phyloP scores from a whole-genome alignment of 2,329 filamentous ascomycete genomes.

The Phaeosphaeriaceae sp. region DNA sequence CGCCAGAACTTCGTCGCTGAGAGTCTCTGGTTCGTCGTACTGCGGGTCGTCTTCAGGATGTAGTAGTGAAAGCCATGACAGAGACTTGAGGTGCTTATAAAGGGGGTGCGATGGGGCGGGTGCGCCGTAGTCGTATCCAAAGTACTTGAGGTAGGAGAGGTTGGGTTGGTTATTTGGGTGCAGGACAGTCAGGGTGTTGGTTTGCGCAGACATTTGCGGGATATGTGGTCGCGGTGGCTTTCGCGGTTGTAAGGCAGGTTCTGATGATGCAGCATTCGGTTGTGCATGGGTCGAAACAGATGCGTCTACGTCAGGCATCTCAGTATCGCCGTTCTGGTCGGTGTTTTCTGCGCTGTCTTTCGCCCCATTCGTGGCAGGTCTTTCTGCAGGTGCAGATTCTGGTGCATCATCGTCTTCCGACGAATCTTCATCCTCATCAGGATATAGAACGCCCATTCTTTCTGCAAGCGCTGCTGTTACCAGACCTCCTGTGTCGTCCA shows the following conservation, averaged over 20 bases:
- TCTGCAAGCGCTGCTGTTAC: conserved; percentile 85
- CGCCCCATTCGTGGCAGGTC: conserved; percentile 7
- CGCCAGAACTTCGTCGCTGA: conserved; percentile 67
- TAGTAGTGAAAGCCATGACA: conserved; percentile 92
- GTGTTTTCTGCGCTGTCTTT: conserved; percentile 5
- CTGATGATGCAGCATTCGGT: conserved; percentile 17
- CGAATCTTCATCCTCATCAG: conserved; percentile 43
- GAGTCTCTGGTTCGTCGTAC: conserved; percentile 71
- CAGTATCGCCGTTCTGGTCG: conserved; percentile 17
- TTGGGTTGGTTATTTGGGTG: conserved; percentile 88
- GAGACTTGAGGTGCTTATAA: conserved; percentile 77
- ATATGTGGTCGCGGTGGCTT: conserved; percentile 42
- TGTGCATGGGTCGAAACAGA: conserved; percentile 2
- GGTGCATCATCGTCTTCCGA: conserved; percentile 11
- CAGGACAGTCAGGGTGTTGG: conserved; percentile 80
- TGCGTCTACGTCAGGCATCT: conserved; percentile 26
- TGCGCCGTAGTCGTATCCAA: conserved; percentile 77
- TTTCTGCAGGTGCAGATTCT: conserved; percentile 1
- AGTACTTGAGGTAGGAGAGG: conserved; percentile 86
- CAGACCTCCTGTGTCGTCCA: conserved; percentile 87
- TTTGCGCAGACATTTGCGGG: conserved; percentile 68
- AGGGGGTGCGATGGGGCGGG: conserved; percentile 75
- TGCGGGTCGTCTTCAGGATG: conserved; percentile 76
- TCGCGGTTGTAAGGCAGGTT: conserved; percentile 30
- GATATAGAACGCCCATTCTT: conserved; percentile 81